These are phyloP conservation scores for Ophiocordyceps camponoti-saundersi DNA, from an alignment of 2,329 filamentous ascomycete genomes.

Conservation along the genomic window DNA sequence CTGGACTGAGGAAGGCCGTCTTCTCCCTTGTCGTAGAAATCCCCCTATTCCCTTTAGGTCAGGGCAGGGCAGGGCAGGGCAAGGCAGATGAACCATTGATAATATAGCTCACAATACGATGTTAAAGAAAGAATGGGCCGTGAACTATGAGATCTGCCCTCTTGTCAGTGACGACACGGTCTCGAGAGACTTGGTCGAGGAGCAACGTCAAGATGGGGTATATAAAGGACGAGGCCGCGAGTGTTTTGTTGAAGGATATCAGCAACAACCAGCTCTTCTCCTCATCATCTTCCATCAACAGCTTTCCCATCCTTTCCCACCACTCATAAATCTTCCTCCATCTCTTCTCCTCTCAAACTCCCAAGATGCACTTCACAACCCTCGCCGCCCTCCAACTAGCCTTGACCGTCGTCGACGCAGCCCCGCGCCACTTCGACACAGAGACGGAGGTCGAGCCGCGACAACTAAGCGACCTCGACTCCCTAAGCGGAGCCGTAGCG, in stretches of 20 bases:
- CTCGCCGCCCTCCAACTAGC: not conserved
- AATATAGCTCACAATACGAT: not conserved
- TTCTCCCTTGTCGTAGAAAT: too few relatives aligned
- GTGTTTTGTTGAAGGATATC: too few relatives aligned
- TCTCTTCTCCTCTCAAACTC: too few relatives aligned
- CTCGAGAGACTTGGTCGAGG: too few relatives aligned
- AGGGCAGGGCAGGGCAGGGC: not conserved
- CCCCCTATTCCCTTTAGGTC: constrained; percentile 2
- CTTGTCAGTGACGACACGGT: not conserved
- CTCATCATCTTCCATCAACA: too few relatives aligned
- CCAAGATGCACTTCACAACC: not conserved
- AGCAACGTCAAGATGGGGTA: too few relatives aligned
- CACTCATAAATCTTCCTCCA: not conserved
- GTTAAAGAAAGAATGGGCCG: not conserved
- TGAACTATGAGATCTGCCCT: not conserved
- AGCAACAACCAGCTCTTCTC: too few relatives aligned
- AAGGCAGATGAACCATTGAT: not conserved
- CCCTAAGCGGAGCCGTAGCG: not conserved
- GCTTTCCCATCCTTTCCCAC: too few relatives aligned
- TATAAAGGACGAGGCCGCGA: too few relatives aligned
- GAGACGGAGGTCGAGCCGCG: not conserved
- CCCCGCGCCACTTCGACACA: not conserved
- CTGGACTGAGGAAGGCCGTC: too few relatives aligned
- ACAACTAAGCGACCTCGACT: not conserved
- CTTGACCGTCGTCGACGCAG: not conserved